phyloP scores from a whole-genome alignment of 169 alveolate species.

The Pseudocohnilembus persalinus region DNA sequence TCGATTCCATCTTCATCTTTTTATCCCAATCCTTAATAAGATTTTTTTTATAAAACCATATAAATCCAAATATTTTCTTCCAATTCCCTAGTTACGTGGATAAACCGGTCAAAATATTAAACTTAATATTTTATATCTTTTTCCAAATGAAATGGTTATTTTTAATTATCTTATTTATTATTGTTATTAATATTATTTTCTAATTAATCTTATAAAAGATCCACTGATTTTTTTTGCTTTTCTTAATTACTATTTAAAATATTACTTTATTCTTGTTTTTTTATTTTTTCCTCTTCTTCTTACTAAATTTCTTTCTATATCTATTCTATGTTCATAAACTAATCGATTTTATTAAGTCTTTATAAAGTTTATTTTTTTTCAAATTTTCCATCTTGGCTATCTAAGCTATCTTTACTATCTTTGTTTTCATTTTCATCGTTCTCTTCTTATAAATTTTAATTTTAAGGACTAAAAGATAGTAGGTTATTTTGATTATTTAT shows the following conservation, averaged over 20 bases:
- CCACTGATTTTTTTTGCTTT: neutral
- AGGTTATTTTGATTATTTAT: too few relatives aligned
- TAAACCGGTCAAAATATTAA: neutral
- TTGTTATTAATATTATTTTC: neutral
- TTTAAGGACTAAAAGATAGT: neutral
- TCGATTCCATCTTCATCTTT: too few relatives aligned
- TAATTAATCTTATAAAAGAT: neutral
- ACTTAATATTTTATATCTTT: neutral
- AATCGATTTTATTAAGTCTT: too few relatives aligned
- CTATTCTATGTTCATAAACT: neutral
- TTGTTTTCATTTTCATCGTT: neutral
- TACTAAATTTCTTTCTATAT: neutral
- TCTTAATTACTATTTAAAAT: neutral
- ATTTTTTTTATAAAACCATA: neutral
- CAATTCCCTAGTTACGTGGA: constrained; percentile 10
- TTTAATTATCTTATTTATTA: neutral
- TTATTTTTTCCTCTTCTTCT: constrained; percentile 6
- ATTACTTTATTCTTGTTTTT: neutral
- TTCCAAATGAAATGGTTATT: neutral
- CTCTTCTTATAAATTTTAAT: too few relatives aligned
- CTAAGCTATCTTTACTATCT: neutral
- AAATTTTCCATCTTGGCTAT: neutral
- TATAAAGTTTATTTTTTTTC: neutral
- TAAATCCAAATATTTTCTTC: constrained; percentile 27
- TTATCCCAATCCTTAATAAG: too few relatives aligned